phyloP scores from a whole-genome alignment of 2,329 filamentous ascomycete genomes.

The Aspergillus uvarum region DNA sequence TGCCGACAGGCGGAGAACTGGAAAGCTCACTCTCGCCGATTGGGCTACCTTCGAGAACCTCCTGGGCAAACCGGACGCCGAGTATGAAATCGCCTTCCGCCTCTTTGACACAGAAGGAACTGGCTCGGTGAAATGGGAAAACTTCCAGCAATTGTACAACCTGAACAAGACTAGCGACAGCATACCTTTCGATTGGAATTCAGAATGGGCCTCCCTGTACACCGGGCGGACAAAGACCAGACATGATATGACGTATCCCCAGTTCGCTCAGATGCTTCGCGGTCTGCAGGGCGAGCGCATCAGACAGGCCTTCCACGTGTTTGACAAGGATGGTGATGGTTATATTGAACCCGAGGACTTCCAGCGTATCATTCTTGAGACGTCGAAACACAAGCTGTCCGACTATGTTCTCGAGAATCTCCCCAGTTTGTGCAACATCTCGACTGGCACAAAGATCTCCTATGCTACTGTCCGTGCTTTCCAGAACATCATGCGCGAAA shows the following conservation, averaged over 20 bases:
- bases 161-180: conserved; percentile 80
- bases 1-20: conserved; percentile 74
- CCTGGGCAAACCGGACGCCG: conserved; percentile 88
- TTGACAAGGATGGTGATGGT: conserved; percentile 88
- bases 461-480: conserved; percentile 98
- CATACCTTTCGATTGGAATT: conserved; percentile 95
- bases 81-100: conserved; percentile 98
- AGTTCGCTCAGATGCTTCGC: conserved; percentile 97
- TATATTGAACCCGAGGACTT: conserved; percentile 96
- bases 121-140: conserved; percentile 84
- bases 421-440: conserved; percentile 91
- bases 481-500: conserved; percentile 95
- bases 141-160: conserved; percentile 82
- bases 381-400: conserved; percentile 91
- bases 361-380: conserved; percentile 93
- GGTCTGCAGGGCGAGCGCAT: conserved; percentile 95
- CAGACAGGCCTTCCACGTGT: conserved; percentile 87
- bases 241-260: conserved; percentile 89
- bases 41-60: conserved; percentile 95
- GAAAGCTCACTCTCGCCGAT: conserved; percentile 75
- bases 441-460: conserved; percentile 85
- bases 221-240: conserved; percentile 83
- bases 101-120: conserved; percentile 86
- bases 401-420: conserved; percentile 92
- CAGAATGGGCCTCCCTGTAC: conserved; percentile 93